Percentiles rank a stretch among this genome's conserved stretches.
Conservation (phyloP, 1,284 basidiomycete genomes). For the Bondarzewia mesenterica region DNA sequence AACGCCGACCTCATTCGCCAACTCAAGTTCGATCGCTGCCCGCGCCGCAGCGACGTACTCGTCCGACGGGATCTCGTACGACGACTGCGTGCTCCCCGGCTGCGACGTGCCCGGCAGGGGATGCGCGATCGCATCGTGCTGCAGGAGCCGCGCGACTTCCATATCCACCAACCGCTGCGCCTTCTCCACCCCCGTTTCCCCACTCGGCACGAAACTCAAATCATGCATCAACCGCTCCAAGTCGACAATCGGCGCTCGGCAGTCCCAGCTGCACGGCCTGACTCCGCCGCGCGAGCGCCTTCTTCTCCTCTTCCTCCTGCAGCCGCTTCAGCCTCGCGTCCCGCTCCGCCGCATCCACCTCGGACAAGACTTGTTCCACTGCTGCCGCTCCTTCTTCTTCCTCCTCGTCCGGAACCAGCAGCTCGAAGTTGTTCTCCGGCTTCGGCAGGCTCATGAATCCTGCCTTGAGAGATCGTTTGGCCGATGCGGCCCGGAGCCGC, state of each 20-base stretch:
- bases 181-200: conserved; percentile 34
- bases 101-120: conserved; percentile 86
- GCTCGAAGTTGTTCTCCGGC: conserved; percentile 97
- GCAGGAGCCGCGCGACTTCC: conserved; percentile 76
- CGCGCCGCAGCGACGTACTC: conserved; percentile 71
- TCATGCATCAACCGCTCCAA: conserved; percentile 53
- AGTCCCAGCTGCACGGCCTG: conserved; percentile 78
- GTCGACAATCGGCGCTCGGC: conserved; percentile 86
- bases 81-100: conserved; percentile 67
- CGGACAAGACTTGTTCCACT: conserved; percentile 36
- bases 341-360: conserved; percentile 90
- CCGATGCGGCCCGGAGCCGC: conserved; percentile 51
- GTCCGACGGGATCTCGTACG: conserved; percentile 75
- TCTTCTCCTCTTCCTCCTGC: conserved; percentile 73
- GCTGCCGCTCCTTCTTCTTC: conserved; percentile 41
- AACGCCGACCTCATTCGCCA: conserved; percentile 76
- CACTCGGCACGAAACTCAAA: conserved; percentile 41
- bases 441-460: conserved; percentile 84
- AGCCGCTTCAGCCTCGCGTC: conserved; percentile 70
- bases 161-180: conserved; percentile 66
- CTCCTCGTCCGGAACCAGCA: conserved; percentile 86
- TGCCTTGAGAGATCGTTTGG: conserved; percentile 68
- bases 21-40: conserved; percentile 68
- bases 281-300: conserved; percentile 74
- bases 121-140: conserved; percentile 84